A percentile compares a stretch with the other conserved stretches of the same genome.
Conservation (phyloP, 805 yeast genomes). For the Scheffersomyces spartinae region DNA sequence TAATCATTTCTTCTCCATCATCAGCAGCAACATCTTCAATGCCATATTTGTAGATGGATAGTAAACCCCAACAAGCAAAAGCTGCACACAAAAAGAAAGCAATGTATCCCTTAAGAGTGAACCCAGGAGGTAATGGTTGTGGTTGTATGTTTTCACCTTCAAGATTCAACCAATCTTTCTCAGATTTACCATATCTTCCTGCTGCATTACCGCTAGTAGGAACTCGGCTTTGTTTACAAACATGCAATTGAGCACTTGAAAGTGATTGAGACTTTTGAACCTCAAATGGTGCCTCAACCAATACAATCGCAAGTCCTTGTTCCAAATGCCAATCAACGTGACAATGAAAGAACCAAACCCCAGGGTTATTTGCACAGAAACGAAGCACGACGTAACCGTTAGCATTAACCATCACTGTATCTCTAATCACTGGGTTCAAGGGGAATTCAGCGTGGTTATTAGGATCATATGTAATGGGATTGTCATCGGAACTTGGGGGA, state of each 20-base stretch:
- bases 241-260: conserved; percentile 36
- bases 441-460: conserved; percentile 35
- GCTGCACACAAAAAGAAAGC: conserved; percentile 45
- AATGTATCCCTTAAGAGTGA: conserved; percentile 57
- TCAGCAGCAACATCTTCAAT: conserved; percentile 47
- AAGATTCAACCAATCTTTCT: conserved; percentile 41
- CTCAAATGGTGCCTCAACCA: conserved; percentile 58
- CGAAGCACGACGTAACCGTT: conserved; percentile 61
- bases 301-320: conserved; percentile 66
- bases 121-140: conserved; percentile 55
- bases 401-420: conserved; percentile 56
- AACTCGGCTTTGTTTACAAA: conserved; percentile 37
- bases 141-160: conserved; percentile 51
- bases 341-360: conserved; percentile 92
- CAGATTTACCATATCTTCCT: conserved; percentile 34
- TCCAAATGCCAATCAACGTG: conserved; percentile 80
- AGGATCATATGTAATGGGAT: conserved; percentile 41
- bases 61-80: conserved; percentile 50
- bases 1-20: conserved; percentile 32
- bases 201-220: conserved; percentile 61
- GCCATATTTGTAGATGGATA: conserved; percentile 51
- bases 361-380: conserved; percentile 79
- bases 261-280: conserved; percentile 33
- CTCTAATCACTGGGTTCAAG: conserved; percentile 53
- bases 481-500: conserved; percentile 39